These are phyloP conservation scores for Podaxis sp. DNA, from an alignment of 768 basidiomycete species.

Conservation along the genomic window DNA sequence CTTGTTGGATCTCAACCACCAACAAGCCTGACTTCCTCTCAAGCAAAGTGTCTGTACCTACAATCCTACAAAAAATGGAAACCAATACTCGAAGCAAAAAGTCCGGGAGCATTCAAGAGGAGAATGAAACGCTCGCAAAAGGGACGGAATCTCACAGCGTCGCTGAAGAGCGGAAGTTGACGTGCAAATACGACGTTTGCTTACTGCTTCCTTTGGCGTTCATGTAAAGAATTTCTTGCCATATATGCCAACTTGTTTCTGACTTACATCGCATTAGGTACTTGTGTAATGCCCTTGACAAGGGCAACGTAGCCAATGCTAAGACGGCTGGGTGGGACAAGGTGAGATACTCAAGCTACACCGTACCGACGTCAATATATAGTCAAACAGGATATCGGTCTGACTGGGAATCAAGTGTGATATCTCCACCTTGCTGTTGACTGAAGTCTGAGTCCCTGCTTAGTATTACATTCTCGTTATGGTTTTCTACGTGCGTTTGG, in stretches of 20 bases:
- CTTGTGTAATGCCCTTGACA: constrained; percentile 44
- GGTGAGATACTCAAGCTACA: constrained; percentile 18
- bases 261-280: constrained; percentile 27
- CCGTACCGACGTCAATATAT: not conserved
- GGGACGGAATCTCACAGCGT: not conserved
- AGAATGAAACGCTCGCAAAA: not conserved
- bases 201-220: constrained; percentile 39
- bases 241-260: not conserved
- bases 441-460: not conserved
- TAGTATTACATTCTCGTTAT: constrained; percentile 47
- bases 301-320: constrained; percentile 48
- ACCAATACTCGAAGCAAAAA: not conserved
- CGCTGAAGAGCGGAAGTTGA: constrained; percentile 27
- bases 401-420: constrained; percentile 40
- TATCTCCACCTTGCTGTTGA: too few species aligned
- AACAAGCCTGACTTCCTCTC: not conserved
- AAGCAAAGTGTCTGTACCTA: not conserved
- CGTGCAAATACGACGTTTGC: constrained; percentile 37
- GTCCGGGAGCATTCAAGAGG: not conserved
- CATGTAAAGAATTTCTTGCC: constrained; percentile 26
- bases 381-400: constrained; percentile 30
- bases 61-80: not conserved
- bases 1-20: not conserved
- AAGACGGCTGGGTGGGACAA: constrained; percentile 49
- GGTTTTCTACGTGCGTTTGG: constrained; percentile 36